These are phyloP conservation scores for Xylariaceae sp. DNA, from an alignment of 2,329 filamentous ascomycete species.

Conservation along the genomic window DNA sequence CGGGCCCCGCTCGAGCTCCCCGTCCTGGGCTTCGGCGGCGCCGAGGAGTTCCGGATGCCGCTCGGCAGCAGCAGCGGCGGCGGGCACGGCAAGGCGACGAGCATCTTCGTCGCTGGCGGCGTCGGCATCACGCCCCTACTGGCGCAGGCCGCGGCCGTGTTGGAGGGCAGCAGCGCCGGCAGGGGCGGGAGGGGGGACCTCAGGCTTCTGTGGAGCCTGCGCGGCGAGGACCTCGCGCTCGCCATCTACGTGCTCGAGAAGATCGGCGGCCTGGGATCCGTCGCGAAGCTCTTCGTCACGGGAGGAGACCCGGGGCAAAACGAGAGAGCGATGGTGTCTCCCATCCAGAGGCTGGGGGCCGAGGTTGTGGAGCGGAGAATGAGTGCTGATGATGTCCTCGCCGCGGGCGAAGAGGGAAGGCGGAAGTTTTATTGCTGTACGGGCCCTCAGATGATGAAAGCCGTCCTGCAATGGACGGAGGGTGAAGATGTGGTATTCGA, in stretches of 20 bases:
- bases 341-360: slow-evolving; percentile 28
- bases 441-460: slow-evolving; percentile 32
- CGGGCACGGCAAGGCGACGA: slow-evolving; percentile 24
- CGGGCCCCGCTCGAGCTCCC: slow-evolving; percentile 51
- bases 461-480: slow-evolving; percentile 42
- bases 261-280: slow-evolving; percentile 41
- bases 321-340: slow-evolving; percentile 27
- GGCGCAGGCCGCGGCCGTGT: slow-evolving; percentile 49
- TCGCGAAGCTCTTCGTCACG: slow-evolving; percentile 60
- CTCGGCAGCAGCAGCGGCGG: neutral
- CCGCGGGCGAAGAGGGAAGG: slow-evolving; percentile 28
- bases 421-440: slow-evolving; percentile 48
- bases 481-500: slow-evolving; percentile 50
- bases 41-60: slow-evolving; percentile 34
- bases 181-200: slow-evolving; percentile 31
- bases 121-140: slow-evolving; percentile 79
- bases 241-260: slow-evolving; percentile 50
- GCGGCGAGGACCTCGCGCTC: slow-evolving; percentile 52
- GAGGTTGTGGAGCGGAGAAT: slow-evolving; percentile 31
- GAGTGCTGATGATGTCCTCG: slow-evolving; percentile 32
- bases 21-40: slow-evolving; percentile 67
- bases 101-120: slow-evolving; percentile 65
- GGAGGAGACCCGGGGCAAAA: slow-evolving; percentile 38
- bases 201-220: slow-evolving; percentile 61
- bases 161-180: slow-evolving; percentile 29